These are phyloP conservation scores for Xylaria scruposa DNA, from an alignment of 495 filamentous ascomycete species.

Conservation along the genomic window DNA sequence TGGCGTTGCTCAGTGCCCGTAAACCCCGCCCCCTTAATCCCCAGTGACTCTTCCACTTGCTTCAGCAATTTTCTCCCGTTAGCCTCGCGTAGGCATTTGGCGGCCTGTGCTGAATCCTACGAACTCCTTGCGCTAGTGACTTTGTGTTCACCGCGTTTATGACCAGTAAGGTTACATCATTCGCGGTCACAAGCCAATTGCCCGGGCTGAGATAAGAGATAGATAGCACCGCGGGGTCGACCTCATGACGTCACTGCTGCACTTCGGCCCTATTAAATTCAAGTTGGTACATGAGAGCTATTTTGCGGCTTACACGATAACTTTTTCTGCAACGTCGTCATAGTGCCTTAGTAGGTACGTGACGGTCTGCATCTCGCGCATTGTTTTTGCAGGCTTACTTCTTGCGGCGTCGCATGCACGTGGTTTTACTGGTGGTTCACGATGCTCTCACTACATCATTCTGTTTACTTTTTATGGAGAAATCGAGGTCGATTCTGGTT, in stretches of 20 bases:
- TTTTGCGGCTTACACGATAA: slow-evolving; percentile 6
- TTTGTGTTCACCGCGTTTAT: neutral
- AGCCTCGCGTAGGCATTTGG: neutral
- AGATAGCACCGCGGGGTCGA: neutral
- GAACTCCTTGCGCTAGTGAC: neutral
- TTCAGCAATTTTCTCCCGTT: neutral
- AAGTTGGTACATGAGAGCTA: neutral
- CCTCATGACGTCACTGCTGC: slow-evolving; percentile 1
- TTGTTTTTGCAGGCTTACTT: too few relatives aligned
- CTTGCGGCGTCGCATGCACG: neutral
- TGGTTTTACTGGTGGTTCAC: neutral
- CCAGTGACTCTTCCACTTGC: neutral
- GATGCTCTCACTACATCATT: neutral
- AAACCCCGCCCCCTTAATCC: neutral
- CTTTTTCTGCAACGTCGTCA: neutral
- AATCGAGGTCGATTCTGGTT: neutral
- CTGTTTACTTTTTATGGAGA: neutral
- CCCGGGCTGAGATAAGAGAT: slow-evolving; percentile 1
- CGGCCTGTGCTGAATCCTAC: neutral
- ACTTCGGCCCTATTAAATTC: neutral
- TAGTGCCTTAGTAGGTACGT: neutral
- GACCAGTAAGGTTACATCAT: slow-evolving; percentile 6
- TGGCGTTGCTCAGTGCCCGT: neutral
- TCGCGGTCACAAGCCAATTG: slow-evolving; percentile 6
- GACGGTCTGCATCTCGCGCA: neutral